Base-by-base conservation (phyloP, 1,284 basidiomycete genomes). In the Leccinum fuscescens region DNA sequence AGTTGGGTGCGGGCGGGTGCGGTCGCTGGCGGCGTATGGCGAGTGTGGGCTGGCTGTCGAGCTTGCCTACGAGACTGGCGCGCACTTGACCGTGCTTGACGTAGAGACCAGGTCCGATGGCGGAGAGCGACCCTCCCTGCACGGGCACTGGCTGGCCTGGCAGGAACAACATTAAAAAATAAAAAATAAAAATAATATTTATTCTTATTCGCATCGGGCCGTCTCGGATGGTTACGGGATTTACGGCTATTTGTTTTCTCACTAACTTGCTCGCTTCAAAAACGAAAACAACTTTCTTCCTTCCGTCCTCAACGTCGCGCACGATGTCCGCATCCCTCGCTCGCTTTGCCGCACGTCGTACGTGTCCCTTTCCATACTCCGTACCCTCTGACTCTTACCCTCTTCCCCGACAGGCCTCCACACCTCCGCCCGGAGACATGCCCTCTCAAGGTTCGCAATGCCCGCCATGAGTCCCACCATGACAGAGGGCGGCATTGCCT, bases 391-490 rank as follows among this genome's bases (percentile, higher is more conserved):
- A 7, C 27, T n/a, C 39, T 54, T 4, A 63, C 27, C 7, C 53
- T 58, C 44, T 50, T 59, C 61, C 60, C 54, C 54, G 56, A 54
- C 72, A 96, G 94, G 88, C 70, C 79, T 97, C 62, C 93, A 94
- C 80, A 82, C 85, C 67, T 94, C 95, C 54, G 83, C 89, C 62
- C 84, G 86, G 64, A 80, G 88, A 67, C 80, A 85, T 78, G 95
- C 90, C 53, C 86, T 98, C 66, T 82, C 88, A 67, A 93, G 90
- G 77, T 97, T 99, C 81, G 82, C 89, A 67, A 98, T 99, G 96
- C 96, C 96, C 61, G 96, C 95, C 69, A 99, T 99, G 97, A 97
- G 94, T 67, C 96, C 96, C 55, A 99, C 96, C 64, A 99, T 99
- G 96, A 96, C 94, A 11, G 96, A 98, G 81, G 97, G 97, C 67